Base-by-base conservation (phyloP, 2,329 filamentous ascomycete genomes). In the Hyphodiscus sp. region DNA sequence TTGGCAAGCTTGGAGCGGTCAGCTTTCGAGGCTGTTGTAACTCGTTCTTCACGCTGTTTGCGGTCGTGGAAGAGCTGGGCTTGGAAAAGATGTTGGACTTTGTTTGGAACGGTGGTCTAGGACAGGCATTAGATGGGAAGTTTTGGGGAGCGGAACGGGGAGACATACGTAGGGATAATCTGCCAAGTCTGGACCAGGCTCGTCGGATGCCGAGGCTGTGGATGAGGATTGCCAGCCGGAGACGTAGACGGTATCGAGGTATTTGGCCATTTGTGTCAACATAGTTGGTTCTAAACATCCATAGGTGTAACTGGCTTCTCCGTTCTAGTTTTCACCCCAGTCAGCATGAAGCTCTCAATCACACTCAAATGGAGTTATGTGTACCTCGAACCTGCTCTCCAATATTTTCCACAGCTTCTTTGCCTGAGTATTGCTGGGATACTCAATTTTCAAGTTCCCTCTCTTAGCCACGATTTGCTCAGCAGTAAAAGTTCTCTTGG, bases 181-280 rank as follows among this genome's bases (percentile, higher is more conserved):
- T 60, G 94, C 94, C 72, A 99, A 82, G 85, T 99, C 94, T 47
- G 94, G 94, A 41, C 92, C 94, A 23, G 94, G 94, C 76, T 99
- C 94, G 66, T 99, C 91, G 7, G 91, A 92, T 1, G 91, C 82
- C 2, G 92, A 96, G 48, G 94, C 94, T 8, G 94, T 99, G 20
- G 91, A 96, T 1, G 92, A 97, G 61, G 89, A 96, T 74, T 99
- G 94, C 94, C 94, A 99, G 60, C 94, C 94, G 51, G 94, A 97
- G 58, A 99, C 94, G 71, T 99, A 99, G 70, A 99, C 89, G 33
- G 94, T 99, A 69, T 99, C 94, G 58, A 99, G 80, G 72, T 95
- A 97, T 74, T 97, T 96, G 65, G 92, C 92, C 94, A 99, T 99
- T 73, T 99, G 94, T 26, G 94, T 97, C 70, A 99, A 82, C 89